These are phyloP conservation scores for Cyathus striatus DNA, from an alignment of 768 basidiomycete genomes.

Conservation along the genomic window DNA sequence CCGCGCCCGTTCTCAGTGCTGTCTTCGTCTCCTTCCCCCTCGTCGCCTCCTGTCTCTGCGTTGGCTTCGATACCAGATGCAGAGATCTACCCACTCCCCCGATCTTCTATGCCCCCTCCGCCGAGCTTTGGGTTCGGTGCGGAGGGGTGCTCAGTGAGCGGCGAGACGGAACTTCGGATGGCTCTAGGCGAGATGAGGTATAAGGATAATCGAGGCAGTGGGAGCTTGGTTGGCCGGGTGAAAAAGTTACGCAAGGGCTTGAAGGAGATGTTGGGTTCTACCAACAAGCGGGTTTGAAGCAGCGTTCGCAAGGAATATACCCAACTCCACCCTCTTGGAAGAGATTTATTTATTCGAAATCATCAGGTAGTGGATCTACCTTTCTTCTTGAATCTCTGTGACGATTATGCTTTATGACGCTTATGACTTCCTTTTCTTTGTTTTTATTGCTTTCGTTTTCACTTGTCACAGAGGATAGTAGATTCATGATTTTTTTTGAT, in stretches of 20 bases:
- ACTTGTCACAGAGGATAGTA: too few relatives aligned
- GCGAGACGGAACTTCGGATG: conserved; percentile 57
- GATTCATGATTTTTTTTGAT: too few relatives aligned
- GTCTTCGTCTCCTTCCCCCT: background rate
- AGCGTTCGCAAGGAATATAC: too few relatives aligned
- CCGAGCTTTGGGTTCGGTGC: conserved; percentile 8
- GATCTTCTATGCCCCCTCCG: background rate
- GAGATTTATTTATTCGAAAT: too few relatives aligned
- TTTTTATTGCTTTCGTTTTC: too few relatives aligned
- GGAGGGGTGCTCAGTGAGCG: conserved; percentile 53
- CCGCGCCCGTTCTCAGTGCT: background rate
- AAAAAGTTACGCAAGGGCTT: conserved; percentile 26
- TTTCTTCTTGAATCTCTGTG: too few relatives aligned
- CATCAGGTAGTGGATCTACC: too few relatives aligned
- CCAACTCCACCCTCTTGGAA: too few relatives aligned
- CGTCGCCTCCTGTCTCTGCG: background rate
- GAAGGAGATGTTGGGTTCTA: conserved; percentile 21
- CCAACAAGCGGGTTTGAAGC: background rate
- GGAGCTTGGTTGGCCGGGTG: conserved; percentile 17
- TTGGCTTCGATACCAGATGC: background rate
- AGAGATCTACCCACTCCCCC: background rate
- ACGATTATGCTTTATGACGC: too few relatives aligned
- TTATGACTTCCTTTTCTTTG: too few relatives aligned
- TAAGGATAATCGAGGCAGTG: background rate
- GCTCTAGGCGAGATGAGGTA: conserved; percentile 21